Evolutionary conservation across 371 early-diverging fungal genomes (phyloP), one percentile per base, ranked within the genome.

Genomic region (Mucor saturninus): DNA sequence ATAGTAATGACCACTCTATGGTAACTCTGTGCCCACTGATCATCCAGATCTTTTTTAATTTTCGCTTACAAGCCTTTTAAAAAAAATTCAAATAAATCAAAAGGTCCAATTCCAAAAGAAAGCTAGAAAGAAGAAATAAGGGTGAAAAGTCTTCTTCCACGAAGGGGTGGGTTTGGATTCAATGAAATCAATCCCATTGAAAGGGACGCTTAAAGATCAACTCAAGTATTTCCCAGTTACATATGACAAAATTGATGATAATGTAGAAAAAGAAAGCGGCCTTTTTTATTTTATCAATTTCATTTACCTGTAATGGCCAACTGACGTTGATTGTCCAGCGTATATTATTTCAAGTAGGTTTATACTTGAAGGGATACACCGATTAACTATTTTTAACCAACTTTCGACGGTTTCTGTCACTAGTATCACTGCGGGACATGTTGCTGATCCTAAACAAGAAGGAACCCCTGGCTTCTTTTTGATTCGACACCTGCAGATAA

Each of bases 391-490:
- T 8, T 43, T 51, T 15, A 8, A 63, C 35, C 57, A 56, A n/a
- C 56, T 51, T 35, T 48, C 57, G n/a, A 45, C 40, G 15, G 14
- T 58, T 30, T 57, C 64, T 11, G 30, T 56, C 5, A 32, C 43
- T n/a, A 28, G 58, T 6, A 15, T 46, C 0, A 45, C 45, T 37
- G 3, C 40, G 8, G 1, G 38, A 11, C 9, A 28, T n/a, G 5
- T 28, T 5, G 26, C 46, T 5, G 32, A n/a, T n/a, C 8, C 14
- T 13, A n/a, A 45, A 8, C 48, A 38, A 7, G 49, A 49, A 49
- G 59, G 40, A 14, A 40, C 40, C 9, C 13, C 54, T 35, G 68
- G 59, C 0, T 62, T 67, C 42, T 67, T 67, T 46, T 67, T n/a
- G 67, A 67, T 11, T 57, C 62, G 5, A 54, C 45, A 2, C 62